Evolutionary conservation across 2,329 filamentous ascomycete genomes (phyloP).

Genomic region (Clonostachys byssicola): DNA sequence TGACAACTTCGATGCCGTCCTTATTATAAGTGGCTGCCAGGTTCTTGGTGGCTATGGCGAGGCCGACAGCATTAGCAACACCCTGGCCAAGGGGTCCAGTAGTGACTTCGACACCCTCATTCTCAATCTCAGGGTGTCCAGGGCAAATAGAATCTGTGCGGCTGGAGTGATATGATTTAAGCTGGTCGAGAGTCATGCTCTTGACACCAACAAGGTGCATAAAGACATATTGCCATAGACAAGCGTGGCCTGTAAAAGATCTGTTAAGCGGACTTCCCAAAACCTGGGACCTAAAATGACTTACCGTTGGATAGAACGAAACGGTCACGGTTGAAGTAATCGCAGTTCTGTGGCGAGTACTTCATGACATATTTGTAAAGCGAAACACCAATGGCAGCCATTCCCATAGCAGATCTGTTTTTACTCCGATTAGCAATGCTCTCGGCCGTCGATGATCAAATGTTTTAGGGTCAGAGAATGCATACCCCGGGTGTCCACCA

Average conservation of each 20-base stretch:
- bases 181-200: constrained; percentile 50
- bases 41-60: constrained; percentile 54
- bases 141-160: constrained; percentile 45
- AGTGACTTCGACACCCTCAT: constrained; percentile 53
- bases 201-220: constrained; percentile 49
- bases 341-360: constrained; percentile 48
- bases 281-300: background rate
- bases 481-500: constrained; percentile 65
- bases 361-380: constrained; percentile 59
- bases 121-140: constrained; percentile 53
- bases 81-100: constrained; percentile 57
- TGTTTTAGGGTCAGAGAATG: background rate
- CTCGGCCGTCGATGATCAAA: background rate
- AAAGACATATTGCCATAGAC: constrained; percentile 50
- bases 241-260: constrained; percentile 31
- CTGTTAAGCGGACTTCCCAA: too few relatives aligned
- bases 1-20: constrained; percentile 39
- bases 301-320: constrained; percentile 57
- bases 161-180: constrained; percentile 45
- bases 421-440: background rate
- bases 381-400: constrained; percentile 57
- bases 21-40: constrained; percentile 49
- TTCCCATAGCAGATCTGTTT: constrained; percentile 42
- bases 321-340: constrained; percentile 58
- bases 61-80: constrained; percentile 55